Conservation (phyloP, 148 eudicot genomes). For the Vaccinium macrocarpon region DNA sequence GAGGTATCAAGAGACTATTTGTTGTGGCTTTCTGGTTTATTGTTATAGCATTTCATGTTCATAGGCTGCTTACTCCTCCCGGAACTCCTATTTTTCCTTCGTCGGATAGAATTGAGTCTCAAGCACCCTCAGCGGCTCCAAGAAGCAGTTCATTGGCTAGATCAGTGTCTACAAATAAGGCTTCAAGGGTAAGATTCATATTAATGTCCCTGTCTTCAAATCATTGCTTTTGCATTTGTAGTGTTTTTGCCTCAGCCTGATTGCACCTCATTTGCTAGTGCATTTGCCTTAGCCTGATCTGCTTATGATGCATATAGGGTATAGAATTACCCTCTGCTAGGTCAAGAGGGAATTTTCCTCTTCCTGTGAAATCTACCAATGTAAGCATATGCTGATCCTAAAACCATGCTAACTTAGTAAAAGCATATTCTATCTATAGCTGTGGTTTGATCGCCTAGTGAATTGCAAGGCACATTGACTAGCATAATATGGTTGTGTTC, state of each 20-base stretch:
- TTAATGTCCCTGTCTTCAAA: neutral
- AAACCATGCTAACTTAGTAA: neutral
- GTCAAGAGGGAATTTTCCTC: neutral
- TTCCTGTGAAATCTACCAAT: neutral
- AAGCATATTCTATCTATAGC: neutral
- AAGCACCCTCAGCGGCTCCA: constrained; percentile 45
- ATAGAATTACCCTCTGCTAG: neutral
- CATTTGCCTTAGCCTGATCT: constrained; percentile 9
- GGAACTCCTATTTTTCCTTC: constrained; percentile 85
- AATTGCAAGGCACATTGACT: neutral
- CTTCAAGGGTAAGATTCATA: constrained; percentile 64
- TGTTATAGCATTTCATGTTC: constrained; percentile 11
- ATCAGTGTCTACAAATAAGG: constrained; percentile 64
- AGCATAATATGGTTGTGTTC: neutral
- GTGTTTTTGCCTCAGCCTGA: neutral
- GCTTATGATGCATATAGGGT: neutral
- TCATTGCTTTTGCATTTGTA: neutral
- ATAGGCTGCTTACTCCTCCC: constrained; percentile 98
- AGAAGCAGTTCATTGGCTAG: constrained; percentile 55
- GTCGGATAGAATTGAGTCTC: constrained; percentile 64
- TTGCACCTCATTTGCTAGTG: neutral
- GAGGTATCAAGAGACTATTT: neutral
- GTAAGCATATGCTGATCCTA: neutral
- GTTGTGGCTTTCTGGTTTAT: neutral
- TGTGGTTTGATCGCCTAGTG: neutral